Evolutionary conservation across 2,329 filamentous ascomycete species (phyloP).

Genomic region (Aspergillus persii): DNA sequence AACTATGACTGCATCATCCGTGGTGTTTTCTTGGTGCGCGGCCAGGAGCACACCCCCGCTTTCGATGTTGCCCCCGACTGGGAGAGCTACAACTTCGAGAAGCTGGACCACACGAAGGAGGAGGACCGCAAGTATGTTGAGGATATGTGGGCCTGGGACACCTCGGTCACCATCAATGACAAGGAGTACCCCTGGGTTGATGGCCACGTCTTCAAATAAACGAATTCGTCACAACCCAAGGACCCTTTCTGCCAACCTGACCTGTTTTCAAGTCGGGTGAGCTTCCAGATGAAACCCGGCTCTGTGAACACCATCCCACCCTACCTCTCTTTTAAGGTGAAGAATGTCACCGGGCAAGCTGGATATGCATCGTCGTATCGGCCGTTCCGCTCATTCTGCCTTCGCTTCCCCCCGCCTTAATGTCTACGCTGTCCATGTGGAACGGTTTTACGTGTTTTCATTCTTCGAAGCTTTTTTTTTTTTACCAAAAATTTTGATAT

Average conservation of each 20-base stretch:
- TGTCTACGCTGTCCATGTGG: constrained; percentile 17
- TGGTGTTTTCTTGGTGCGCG: constrained; percentile 93
- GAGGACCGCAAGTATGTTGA: constrained; percentile 86
- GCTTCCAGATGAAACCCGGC: constrained; percentile 10
- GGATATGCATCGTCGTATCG: neutral
- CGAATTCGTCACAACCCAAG: constrained; percentile 19
- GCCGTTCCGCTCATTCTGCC: neutral
- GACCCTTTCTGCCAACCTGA: constrained; percentile 18
- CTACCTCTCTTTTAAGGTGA: neutral
- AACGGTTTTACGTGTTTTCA: constrained; percentile 19
- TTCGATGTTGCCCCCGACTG: constrained; percentile 97
- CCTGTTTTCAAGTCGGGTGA: constrained; percentile 8
- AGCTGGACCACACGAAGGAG: constrained; percentile 84
- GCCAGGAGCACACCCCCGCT: constrained; percentile 78
- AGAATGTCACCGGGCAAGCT: neutral
- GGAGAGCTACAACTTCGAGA: constrained; percentile 94
- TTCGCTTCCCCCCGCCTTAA: constrained; percentile 3
- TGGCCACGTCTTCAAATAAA: constrained; percentile 99
- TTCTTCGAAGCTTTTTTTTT: constrained; percentile 10
- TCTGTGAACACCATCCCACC: neutral
- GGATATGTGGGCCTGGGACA: constrained; percentile 89
- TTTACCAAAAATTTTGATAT: constrained; percentile 12
- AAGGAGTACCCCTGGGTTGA: constrained; percentile 87
- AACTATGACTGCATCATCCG: constrained; percentile 87
- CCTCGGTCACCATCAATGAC: constrained; percentile 72